These are phyloP conservation scores for Auricularia sp. DNA, from an alignment of 768 basidiomycete species.

Conservation along the genomic window DNA sequence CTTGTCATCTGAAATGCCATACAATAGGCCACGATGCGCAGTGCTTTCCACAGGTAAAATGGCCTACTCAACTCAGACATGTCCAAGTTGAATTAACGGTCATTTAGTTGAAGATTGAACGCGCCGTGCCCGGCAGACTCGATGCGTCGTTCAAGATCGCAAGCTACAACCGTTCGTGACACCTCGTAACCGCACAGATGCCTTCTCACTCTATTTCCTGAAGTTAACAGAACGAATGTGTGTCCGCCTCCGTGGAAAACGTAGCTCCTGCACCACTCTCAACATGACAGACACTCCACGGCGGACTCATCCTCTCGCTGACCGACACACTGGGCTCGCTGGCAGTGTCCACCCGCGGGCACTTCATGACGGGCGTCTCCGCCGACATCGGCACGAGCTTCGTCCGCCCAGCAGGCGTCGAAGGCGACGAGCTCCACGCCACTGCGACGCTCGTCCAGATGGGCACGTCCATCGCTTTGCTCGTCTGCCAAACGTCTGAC, in stretches of 20 bases:
- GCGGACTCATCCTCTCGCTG: conserved; percentile 69
- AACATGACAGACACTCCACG: conserved; percentile 50
- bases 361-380: conserved; percentile 82
- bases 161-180: conserved; percentile 53
- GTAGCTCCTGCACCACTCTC: not conserved
- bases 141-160: conserved; percentile 63
- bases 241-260: conserved; percentile 2
- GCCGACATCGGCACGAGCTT: conserved; percentile 74
- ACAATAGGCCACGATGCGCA: conserved; percentile 62
- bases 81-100: not conserved
- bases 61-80: not conserved
- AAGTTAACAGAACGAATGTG: conserved; percentile 62
- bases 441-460: conserved; percentile 60
- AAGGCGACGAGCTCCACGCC: conserved; percentile 55
- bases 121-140: conserved; percentile 62
- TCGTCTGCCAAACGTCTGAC: no score
- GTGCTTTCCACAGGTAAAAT: conserved; percentile 65
- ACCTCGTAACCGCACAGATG: not conserved
- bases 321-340: conserved; percentile 81
- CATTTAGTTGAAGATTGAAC: conserved; percentile 48
- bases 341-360: conserved; percentile 71
- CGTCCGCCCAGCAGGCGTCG: conserved; percentile 62
- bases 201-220: not conserved
- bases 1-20: not conserved
- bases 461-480: conserved; percentile 30